Evolutionary conservation across 83 land plant genomes (phyloP).

Genomic region (Thuja plicata): DNA sequence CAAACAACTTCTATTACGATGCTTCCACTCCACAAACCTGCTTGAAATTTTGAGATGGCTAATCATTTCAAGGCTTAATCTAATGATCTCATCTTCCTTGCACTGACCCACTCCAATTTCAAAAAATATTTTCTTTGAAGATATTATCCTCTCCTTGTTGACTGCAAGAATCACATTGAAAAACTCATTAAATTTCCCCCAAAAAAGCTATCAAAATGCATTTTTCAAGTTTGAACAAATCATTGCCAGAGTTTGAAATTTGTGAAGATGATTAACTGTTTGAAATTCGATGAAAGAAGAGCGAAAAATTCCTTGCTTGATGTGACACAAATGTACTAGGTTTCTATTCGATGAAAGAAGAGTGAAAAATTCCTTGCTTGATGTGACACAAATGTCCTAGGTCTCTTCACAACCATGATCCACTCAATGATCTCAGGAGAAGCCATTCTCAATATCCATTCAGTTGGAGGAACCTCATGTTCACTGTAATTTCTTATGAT

Average conservation of each 20-base stretch:
- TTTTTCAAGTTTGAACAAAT: too few relatives aligned
- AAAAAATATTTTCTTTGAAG: too few relatives aligned
- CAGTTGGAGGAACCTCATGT: conserved; percentile 18
- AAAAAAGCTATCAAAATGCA: conserved; percentile 12
- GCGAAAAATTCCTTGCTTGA: conserved; percentile 29
- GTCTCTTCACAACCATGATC: conserved; percentile 41
- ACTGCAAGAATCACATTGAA: too few relatives aligned
- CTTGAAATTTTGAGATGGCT: not conserved
- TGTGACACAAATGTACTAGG: conserved; percentile 41
- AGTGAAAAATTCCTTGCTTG: conserved; percentile 35
- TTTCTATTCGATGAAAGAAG: too few relatives aligned
- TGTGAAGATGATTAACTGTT: conserved; percentile 8
- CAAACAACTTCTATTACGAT: too few relatives aligned
- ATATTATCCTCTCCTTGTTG: too few relatives aligned
- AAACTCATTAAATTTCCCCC: conserved; percentile 11
- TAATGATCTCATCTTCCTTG: conserved; percentile 25
- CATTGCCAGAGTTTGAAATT: conserved; percentile 11
- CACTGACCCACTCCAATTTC: too few relatives aligned
- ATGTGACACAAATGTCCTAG: conserved; percentile 39
- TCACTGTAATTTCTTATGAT: conserved; percentile 36
- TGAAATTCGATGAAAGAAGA: not conserved
- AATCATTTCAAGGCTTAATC: not conserved
- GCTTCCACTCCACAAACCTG: too few relatives aligned
- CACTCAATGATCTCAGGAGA: conserved; percentile 32
- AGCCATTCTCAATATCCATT: conserved; percentile 49